Evolutionary conservation across 2,329 filamentous ascomycete species (phyloP).

Genomic region (Blastomyces emzantsi): DNA sequence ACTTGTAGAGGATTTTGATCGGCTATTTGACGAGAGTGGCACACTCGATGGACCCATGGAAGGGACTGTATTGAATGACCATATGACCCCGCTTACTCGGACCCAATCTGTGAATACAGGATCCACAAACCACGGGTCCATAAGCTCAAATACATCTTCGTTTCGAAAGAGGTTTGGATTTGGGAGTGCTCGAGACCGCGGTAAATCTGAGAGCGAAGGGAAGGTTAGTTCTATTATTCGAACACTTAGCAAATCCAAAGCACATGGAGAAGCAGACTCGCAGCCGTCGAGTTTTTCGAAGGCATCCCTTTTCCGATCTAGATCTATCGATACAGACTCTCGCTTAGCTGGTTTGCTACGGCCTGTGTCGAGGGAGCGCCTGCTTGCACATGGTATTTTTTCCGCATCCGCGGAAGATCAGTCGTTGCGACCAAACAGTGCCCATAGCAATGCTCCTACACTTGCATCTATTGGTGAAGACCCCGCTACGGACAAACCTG

Average conservation of each 20-base stretch:
- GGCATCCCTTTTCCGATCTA: conserved; percentile 58
- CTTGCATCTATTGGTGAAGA: conserved; percentile 47
- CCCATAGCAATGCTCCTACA: conserved; percentile 39
- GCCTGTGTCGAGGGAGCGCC: conserved; percentile 48
- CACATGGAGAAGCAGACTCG: conserved; percentile 49
- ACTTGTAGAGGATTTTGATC: conserved; percentile 79
- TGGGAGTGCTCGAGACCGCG: conserved; percentile 68
- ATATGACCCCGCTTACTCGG: conserved; percentile 51
- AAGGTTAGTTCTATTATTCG: conserved; percentile 71
- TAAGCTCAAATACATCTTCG: conserved; percentile 69
- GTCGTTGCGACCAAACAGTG: conserved; percentile 36
- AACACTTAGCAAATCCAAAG: conserved; percentile 70
- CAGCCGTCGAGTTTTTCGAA: conserved; percentile 53
- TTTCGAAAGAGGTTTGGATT: conserved; percentile 77
- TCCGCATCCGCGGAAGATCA: conserved; percentile 40
- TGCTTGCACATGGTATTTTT: conserved; percentile 41
- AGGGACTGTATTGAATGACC: conserved; percentile 44
- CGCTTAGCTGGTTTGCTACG: conserved; percentile 40
- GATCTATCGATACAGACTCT: conserved; percentile 64
- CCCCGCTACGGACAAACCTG: conserved; percentile 38
- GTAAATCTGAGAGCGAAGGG: conserved; percentile 60
- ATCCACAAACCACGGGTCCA: conserved; percentile 49
- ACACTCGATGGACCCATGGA: conserved; percentile 39
- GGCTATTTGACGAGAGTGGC: conserved; percentile 64
- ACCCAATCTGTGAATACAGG: conserved; percentile 56